A percentile compares a stretch with the other conserved stretches of the same genome.
phyloP scores from a whole-genome alignment of 352 stramenopile species.

The Globisporangium acanthophoron region DNA sequence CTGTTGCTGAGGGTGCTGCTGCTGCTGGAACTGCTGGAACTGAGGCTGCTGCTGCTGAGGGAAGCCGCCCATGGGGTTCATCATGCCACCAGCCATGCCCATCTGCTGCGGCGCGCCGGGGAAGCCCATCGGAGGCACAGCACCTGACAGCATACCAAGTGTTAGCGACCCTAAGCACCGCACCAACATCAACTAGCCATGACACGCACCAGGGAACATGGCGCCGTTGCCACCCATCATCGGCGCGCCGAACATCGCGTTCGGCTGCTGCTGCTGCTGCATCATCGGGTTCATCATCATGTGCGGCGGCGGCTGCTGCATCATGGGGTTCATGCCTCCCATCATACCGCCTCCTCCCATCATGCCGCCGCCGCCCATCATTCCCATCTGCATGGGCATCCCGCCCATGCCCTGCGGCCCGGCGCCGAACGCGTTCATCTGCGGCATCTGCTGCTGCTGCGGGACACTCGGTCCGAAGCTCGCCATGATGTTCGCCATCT shows the following conservation, averaged over 20 bases:
- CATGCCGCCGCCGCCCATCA: constrained; percentile 13
- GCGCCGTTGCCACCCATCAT: constrained; percentile 33
- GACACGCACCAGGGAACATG: constrained; percentile 42
- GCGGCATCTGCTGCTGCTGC: constrained; percentile 20
- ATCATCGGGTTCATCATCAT: constrained; percentile 36
- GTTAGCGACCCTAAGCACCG: neutral
- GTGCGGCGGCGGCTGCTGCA: constrained; percentile 13
- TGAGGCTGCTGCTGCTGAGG: constrained; percentile 34
- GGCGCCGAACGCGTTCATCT: constrained; percentile 14
- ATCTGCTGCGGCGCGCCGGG: constrained; percentile 27
- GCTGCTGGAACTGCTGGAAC: constrained; percentile 22
- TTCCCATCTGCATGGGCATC: constrained; percentile 22
- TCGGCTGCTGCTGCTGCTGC: constrained; percentile 20
- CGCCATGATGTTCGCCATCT: constrained; percentile 86
- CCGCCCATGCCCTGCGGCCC: constrained; percentile 37
- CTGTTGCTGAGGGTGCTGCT: constrained; percentile 21
- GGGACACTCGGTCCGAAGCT: constrained; percentile 45
- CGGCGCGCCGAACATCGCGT: constrained; percentile 27
- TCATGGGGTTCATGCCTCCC: constrained; percentile 24
- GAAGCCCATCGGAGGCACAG: constrained; percentile 41
- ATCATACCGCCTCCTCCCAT: constrained; percentile 4
- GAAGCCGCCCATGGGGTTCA: constrained; percentile 49
- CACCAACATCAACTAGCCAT: neutral
- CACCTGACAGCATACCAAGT: constrained; percentile 17
- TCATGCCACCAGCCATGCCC: constrained; percentile 52